A percentile compares a stretch with the other conserved stretches of the same genome.
These are phyloP conservation scores for Lycium ferocissimum DNA, from an alignment of 257 asterid genomes.

Conservation along the genomic window DNA sequence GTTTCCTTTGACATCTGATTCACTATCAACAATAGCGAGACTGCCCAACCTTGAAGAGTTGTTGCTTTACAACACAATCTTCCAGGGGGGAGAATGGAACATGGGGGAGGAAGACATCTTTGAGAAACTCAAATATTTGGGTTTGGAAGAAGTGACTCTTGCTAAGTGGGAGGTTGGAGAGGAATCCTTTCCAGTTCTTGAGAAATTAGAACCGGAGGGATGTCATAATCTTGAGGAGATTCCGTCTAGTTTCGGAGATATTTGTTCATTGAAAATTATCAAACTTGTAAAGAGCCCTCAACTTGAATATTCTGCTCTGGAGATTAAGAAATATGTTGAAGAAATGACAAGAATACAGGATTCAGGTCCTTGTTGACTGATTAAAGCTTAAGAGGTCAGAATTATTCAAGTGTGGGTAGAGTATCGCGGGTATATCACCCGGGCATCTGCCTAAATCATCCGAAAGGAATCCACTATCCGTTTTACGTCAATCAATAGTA, in stretches of 20 bases:
- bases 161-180: conserved; percentile 3
- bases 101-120: neutral
- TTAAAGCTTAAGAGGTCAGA: too few relatives aligned
- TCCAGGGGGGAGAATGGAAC: neutral
- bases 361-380: neutral
- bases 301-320: neutral
- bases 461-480: too few relatives aligned
- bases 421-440: too few relatives aligned
- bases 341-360: neutral
- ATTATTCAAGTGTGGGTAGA: too few relatives aligned
- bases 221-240: neutral
- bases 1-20: conserved; percentile 20
- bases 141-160: neutral
- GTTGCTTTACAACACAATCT: rapidly evolving
- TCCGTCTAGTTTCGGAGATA: neutral
- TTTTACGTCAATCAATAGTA: too few relatives aligned
- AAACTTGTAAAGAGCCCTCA: neutral
- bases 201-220: neutral
- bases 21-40: conserved; percentile 11
- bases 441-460: too few relatives aligned
- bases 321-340: neutral
- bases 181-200: neutral
- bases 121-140: neutral
- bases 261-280: neutral
- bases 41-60: conserved; percentile 10